Evolutionary conservation across 768 basidiomycete genomes (phyloP).

Genomic region (Lactarius akahatsu): DNA sequence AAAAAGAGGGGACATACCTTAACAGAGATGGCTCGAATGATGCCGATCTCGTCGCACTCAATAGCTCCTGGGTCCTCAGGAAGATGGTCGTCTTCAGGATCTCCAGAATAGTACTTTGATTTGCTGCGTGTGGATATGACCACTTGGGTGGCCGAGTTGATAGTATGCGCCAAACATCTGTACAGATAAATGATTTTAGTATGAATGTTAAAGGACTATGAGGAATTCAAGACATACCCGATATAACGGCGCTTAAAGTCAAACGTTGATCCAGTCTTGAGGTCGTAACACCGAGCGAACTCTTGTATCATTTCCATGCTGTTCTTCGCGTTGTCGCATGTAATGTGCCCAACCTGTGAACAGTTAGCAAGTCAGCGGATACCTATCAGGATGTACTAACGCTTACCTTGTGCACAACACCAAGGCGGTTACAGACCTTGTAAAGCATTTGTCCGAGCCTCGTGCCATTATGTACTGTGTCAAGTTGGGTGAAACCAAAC

Average conservation of each 20-base stretch:
- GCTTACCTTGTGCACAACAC: background rate
- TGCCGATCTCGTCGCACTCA: background rate
- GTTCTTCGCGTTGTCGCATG: background rate
- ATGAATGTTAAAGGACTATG: background rate
- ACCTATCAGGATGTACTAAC: background rate
- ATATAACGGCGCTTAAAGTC: background rate
- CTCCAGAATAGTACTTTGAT: background rate
- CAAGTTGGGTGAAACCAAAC: background rate
- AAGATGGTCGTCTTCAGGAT: background rate
- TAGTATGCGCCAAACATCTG: conserved; percentile 10
- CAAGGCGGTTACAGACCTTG: background rate
- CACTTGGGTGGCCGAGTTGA: background rate
- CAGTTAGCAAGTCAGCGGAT: background rate
- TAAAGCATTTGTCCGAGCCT: background rate
- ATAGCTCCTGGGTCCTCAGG: background rate
- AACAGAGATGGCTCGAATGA: background rate
- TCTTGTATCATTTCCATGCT: background rate
- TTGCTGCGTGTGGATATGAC: background rate
- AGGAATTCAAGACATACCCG: background rate
- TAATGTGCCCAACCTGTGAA: background rate
- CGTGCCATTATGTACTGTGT: background rate
- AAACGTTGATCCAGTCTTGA: background rate
- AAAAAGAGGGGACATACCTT: background rate
- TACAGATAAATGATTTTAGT: background rate
- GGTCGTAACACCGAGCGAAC: background rate